Evolutionary conservation across 192 early-diverging fungal species (phyloP).

Genomic region (Polychytrium aggregatum): DNA sequence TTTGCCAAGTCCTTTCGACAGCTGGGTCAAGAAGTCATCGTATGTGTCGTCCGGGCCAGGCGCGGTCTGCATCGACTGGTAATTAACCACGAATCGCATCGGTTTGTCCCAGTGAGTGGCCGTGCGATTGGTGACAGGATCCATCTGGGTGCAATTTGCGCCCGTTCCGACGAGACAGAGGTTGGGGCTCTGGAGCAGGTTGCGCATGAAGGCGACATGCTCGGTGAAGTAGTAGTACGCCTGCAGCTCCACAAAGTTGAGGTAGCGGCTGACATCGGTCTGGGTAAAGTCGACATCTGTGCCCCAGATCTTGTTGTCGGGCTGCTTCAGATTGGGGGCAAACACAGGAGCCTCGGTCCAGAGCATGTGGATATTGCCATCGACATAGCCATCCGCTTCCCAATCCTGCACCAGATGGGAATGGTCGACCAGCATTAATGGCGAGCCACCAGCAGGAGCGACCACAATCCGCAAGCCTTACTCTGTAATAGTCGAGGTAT

Average conservation of each 20-base stretch:
- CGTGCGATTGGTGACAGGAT: no score
- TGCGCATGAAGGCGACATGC: constrained; percentile 4
- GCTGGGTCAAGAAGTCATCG: no score
- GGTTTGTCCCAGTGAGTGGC: no score
- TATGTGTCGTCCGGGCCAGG: no score
- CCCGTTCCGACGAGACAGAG: constrained; percentile 4
- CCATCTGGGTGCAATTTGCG: constrained; percentile 8
- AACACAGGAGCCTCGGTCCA: constrained; percentile 5
- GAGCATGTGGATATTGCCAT: not conserved
- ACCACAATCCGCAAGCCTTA: no score
- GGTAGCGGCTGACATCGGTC: not conserved
- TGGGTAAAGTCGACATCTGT: constrained; percentile 1
- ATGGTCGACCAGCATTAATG: no score
- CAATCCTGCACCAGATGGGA: no score
- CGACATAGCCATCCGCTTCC: constrained; percentile 4
- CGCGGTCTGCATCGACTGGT: no score
- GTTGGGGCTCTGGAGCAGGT: not conserved
- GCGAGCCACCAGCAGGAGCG: no score
- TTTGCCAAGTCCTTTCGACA: no score
- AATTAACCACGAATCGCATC: no score
- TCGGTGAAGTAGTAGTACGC: constrained; percentile 2
- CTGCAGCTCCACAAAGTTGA: constrained; percentile 7
- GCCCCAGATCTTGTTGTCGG: constrained; percentile 3
- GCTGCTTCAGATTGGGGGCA: not conserved
- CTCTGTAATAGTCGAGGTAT: no score